Conservation (phyloP, 2,329 filamentous ascomycete genomes). For the Fusarium sp. region DNA sequence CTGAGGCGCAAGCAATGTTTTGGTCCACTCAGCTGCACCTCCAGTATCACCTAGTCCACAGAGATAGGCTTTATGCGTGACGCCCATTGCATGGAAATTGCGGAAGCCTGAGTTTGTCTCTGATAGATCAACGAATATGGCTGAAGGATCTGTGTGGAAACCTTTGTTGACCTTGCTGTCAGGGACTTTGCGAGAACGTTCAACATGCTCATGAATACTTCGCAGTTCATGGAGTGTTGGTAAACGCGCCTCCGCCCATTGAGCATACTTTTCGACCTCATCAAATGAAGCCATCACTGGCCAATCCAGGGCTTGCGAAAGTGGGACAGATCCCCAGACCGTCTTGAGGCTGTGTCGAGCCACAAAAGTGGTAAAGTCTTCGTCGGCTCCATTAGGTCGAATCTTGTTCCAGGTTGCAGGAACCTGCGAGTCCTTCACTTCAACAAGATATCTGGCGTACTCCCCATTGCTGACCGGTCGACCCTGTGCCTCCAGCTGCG, state of each 20-base stretch:
- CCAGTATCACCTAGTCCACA: conserved; percentile 29
- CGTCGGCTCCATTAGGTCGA: background rate
- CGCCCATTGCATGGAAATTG: conserved; percentile 16
- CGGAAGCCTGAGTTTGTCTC: conserved; percentile 22
- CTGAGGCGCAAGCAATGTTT: conserved; percentile 9
- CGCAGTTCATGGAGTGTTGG: conserved; percentile 32
- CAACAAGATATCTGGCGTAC: conserved; percentile 13
- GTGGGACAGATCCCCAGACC: conserved; percentile 10
- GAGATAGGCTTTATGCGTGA: conserved; percentile 21
- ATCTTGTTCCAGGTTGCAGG: conserved; percentile 21
- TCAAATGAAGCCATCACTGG: conserved; percentile 28
- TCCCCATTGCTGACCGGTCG: conserved; percentile 29
- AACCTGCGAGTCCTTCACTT: background rate
- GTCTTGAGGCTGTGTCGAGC: conserved; percentile 25
- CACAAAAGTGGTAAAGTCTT: conserved; percentile 9
- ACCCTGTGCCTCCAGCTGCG: conserved; percentile 11
- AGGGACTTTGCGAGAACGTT: conserved; percentile 2
- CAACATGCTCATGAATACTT: conserved; percentile 24
- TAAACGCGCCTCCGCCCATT: conserved; percentile 21
- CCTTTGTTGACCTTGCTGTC: conserved; percentile 10
- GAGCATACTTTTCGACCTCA: conserved; percentile 22
- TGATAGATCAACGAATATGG: conserved; percentile 14
- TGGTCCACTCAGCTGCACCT: conserved; percentile 34
- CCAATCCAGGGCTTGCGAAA: conserved; percentile 25
- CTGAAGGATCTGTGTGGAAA: conserved; percentile 8